Base-by-base conservation (phyloP, 257 asterid species). In the Nicotiana tabacum region DNA sequence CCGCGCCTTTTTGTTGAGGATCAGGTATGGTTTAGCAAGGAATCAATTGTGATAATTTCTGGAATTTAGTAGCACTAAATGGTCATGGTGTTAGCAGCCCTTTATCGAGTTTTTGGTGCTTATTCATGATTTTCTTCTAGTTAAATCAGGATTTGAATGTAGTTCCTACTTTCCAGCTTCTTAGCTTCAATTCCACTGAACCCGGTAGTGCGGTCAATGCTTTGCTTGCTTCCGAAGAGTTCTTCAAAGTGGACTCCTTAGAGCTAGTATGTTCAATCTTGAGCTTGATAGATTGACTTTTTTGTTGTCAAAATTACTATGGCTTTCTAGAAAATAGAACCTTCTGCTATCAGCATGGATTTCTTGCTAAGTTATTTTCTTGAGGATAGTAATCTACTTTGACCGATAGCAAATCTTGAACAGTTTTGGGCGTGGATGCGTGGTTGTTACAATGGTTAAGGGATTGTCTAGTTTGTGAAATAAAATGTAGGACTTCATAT, bases 1-100 rank as follows among this genome's bases (percentile, higher is more conserved):
- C 99, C 98, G 1, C 97, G 98, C 21, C 95, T 94, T 12, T 94
- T 96, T 85, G 91, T 96, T 46, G 99, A 96, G 87, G 99, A 96
- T 86, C 99, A 94, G 99, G 99, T 96, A 62, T 8, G 29, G 30
- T 60, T 35, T 10, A 61, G 61, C 53, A 16, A 1, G 29, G 58
- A 30, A 15, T 76, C 76, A 8, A n/a, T 21, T 80, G 51, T 27
- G 62, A 24, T 2, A 74, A 48, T 13, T 27, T 74, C 0, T 2
- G 43, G 60, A 76, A 51, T 76, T 46, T 70, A 69, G 32, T 46
- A 32, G 57, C 68, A 62, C 29, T 58, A 6, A 58, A 60, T 24
- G 64, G 29, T 18, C 21, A 58, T 58, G 27, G 27, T 58, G 9
- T 58, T 58, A 58, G 29, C 3, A 15, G 60, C 9, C 11, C 64